These are phyloP conservation scores for Torulaspora quercuum DNA, from an alignment of 805 yeast genomes.

Conservation along the genomic window DNA sequence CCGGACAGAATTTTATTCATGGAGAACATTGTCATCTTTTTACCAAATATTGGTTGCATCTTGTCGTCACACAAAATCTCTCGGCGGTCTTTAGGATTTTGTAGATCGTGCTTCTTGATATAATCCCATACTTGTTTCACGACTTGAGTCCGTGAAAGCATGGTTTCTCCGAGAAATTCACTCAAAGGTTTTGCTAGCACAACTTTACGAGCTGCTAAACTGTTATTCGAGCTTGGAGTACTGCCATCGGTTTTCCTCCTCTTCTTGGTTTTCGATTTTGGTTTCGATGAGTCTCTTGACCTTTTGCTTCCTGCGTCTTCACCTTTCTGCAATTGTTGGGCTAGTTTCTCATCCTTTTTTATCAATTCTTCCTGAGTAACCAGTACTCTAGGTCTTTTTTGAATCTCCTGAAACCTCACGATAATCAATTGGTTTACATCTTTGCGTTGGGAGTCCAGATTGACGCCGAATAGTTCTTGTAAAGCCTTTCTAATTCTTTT, in stretches of 20 bases:
- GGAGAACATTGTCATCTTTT: constrained; percentile 53
- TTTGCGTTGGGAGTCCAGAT: constrained; percentile 51
- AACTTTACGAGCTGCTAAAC: constrained; percentile 41
- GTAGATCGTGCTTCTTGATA: constrained; percentile 58
- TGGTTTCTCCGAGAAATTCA: constrained; percentile 44
- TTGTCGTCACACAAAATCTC: constrained; percentile 61
- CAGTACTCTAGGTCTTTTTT: constrained; percentile 33
- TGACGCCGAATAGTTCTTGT: constrained; percentile 61
- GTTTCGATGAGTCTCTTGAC: constrained; percentile 14
- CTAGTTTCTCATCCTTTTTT: constrained; percentile 50
- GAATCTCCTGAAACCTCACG: constrained; percentile 51
- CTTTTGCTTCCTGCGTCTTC: constrained; percentile 18
- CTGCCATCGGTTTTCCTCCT: constrained; percentile 10
- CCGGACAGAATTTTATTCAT: constrained; percentile 53
- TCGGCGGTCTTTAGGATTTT: constrained; percentile 63
- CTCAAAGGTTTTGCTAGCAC: constrained; percentile 52
- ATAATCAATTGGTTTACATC: constrained; percentile 58
- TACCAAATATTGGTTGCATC: constrained; percentile 58
- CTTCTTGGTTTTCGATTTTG: constrained; percentile 8
- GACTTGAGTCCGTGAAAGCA: constrained; percentile 62
- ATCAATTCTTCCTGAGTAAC: constrained; percentile 40
- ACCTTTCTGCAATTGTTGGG: constrained; percentile 44
- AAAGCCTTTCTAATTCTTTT: constrained; percentile 67
- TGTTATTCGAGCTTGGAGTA: constrained; percentile 21
- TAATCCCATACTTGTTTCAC: constrained; percentile 70